Conservation (phyloP, 1,284 basidiomycete genomes). For the Ustilago lituana region DNA sequence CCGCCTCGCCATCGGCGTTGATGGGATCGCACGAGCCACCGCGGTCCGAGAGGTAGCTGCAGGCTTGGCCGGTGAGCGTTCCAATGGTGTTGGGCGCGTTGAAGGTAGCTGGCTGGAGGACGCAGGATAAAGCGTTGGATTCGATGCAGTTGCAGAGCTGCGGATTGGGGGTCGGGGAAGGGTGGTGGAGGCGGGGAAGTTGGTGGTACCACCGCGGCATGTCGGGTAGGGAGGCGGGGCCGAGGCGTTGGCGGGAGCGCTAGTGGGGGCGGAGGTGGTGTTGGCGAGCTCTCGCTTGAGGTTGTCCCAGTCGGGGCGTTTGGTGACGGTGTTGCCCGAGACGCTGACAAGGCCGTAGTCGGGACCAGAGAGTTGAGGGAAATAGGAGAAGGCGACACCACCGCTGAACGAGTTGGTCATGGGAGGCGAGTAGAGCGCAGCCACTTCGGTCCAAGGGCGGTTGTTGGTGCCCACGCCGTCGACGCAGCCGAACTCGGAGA, state of each 20-base stretch:
- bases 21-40: slow-evolving; percentile 75
- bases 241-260: slow-evolving; percentile 73
- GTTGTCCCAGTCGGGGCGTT: slow-evolving; percentile 76
- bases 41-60: slow-evolving; percentile 74
- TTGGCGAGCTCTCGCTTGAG: slow-evolving; percentile 75
- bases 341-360: slow-evolving; percentile 86
- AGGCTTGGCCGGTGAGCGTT: slow-evolving; percentile 75
- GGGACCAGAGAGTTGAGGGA: slow-evolving; percentile 71
- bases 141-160: slow-evolving; percentile 81
- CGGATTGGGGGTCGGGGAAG: slow-evolving; percentile 86
- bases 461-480: slow-evolving; percentile 74
- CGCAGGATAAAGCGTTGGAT: slow-evolving; percentile 75
- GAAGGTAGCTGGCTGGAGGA: slow-evolving; percentile 74
- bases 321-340: slow-evolving; percentile 74
- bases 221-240: slow-evolving; percentile 72
- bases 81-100: slow-evolving; percentile 79
- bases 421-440: slow-evolving; percentile 76
- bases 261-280: slow-evolving; percentile 74
- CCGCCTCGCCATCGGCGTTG: slow-evolving; percentile 77
- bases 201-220: slow-evolving; percentile 75
- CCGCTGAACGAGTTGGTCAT: slow-evolving; percentile 86
- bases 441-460: slow-evolving; percentile 82
- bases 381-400: slow-evolving; percentile 79
- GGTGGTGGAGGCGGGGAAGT: slow-evolving; percentile 75
- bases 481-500: slow-evolving; percentile 81